Evolutionary conservation across 805 yeast species (phyloP).

Genomic region (Barnettozyma populi): DNA sequence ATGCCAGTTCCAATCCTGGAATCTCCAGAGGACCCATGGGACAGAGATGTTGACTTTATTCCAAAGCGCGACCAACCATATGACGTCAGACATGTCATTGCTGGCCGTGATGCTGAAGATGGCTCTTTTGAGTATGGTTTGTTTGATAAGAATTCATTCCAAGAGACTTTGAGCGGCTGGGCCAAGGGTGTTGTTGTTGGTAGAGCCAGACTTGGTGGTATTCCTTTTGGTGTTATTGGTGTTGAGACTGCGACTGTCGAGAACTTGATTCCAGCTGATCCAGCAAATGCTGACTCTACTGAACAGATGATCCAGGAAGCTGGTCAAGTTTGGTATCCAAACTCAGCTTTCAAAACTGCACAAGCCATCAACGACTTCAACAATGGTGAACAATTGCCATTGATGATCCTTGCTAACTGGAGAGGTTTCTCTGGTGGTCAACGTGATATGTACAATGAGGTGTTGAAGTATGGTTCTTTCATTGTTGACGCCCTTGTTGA

Average conservation of each 20-base stretch:
- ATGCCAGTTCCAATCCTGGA: constrained; percentile 88
- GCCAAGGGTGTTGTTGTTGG: constrained; percentile 98
- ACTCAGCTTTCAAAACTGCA: constrained; percentile 98
- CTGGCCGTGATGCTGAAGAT: constrained; percentile 65
- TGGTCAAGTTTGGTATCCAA: constrained; percentile 99
- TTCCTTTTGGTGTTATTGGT: constrained; percentile 96
- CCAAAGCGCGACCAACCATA: constrained; percentile 72
- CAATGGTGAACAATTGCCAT: constrained; percentile 95
- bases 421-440: constrained; percentile 99
- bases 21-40: constrained; percentile 77
- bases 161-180: constrained; percentile 97
- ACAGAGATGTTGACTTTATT: constrained; percentile 78
- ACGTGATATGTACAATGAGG: constrained; percentile 98
- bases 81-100: constrained; percentile 94
- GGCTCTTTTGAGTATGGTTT: constrained; percentile 80
- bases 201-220: constrained; percentile 97
- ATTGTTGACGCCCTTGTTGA: constrained; percentile 96
- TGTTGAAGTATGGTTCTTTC: constrained; percentile 91
- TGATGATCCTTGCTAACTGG: constrained; percentile 98
- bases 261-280: constrained; percentile 93
- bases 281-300: constrained; percentile 94
- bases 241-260: constrained; percentile 91
- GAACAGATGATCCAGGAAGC: constrained; percentile 89
- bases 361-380: constrained; percentile 98
- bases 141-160: constrained; percentile 90